phyloP scores from a whole-genome alignment of 345 rosid species.

The Rubroshorea leprosula region DNA sequence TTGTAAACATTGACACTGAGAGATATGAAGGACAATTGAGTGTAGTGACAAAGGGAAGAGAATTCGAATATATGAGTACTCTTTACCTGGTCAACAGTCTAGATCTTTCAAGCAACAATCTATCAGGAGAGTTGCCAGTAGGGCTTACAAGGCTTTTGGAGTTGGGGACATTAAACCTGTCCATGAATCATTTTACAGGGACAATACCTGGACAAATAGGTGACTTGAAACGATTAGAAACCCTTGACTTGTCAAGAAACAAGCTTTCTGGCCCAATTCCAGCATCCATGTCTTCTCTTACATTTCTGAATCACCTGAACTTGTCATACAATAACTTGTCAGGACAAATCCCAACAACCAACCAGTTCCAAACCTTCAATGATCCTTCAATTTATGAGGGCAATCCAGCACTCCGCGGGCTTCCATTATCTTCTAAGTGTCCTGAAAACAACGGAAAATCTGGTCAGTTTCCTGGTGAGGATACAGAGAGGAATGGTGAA shows the following conservation, averaged over 20 bases:
- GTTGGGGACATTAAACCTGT: conserved; percentile 12
- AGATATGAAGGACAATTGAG: background rate
- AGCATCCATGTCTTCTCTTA: background rate
- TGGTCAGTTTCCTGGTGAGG: background rate
- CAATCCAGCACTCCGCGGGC: conserved; percentile 16
- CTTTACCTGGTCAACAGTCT: conserved; percentile 4
- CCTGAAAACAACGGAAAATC: background rate
- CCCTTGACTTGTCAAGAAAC: conserved; percentile 21
- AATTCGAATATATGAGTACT: background rate
- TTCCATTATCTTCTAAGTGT: conserved; percentile 9
- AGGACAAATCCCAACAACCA: conserved; percentile 21
- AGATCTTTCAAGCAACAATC: conserved; percentile 7
- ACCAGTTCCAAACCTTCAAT: conserved; percentile 14
- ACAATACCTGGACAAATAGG: conserved; percentile 14
- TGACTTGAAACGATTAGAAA: conserved; percentile 7
- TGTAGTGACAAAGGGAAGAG: conserved; percentile 14
- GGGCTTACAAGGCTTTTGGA: conserved; percentile 12
- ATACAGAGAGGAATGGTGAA: background rate
- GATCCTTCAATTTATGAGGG: conserved; percentile 24
- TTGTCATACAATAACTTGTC: conserved; percentile 22
- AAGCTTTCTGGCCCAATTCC: conserved; percentile 18
- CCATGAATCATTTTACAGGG: conserved; percentile 12
- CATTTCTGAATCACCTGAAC: conserved; percentile 14
- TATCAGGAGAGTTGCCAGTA: conserved; percentile 14
- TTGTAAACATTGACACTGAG: background rate